These are phyloP conservation scores for Panaeolus papilionaceus DNA, from an alignment of 768 basidiomycete species.

Conservation along the genomic window DNA sequence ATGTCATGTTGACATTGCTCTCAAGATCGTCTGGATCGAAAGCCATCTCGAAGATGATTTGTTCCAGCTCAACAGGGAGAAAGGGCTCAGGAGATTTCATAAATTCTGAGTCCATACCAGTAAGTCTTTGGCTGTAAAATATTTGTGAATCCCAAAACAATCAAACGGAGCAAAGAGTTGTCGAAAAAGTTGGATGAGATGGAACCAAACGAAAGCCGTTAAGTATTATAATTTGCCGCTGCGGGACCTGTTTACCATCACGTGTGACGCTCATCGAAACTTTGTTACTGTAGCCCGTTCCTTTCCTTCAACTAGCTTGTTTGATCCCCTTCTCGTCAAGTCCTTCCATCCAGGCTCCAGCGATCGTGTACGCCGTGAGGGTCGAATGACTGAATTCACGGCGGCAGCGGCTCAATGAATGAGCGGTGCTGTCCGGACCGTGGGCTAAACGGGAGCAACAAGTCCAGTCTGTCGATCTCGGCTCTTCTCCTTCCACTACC, in stretches of 20 bases:
- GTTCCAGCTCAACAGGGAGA: neutral
- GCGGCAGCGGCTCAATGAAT: neutral
- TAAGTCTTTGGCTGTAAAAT: no score
- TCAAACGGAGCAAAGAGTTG: no score
- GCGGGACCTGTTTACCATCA: no score
- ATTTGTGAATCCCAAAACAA: no score
- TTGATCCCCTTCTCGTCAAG: constrained; percentile 87
- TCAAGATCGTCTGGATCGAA: neutral
- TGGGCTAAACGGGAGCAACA: constrained; percentile 8
- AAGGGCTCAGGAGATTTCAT: neutral
- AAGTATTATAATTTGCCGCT: no score
- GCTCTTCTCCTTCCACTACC: constrained; percentile 29
- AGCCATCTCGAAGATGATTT: neutral
- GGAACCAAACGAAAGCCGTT: no score
- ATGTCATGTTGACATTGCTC: neutral
- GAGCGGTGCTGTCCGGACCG: constrained; percentile 11
- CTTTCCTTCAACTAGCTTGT: constrained; percentile 76
- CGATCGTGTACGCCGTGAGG: constrained; percentile 91
- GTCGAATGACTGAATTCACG: constrained; percentile 83
- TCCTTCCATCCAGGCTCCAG: constrained; percentile 81
- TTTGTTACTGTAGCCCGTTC: constrained; percentile 26
- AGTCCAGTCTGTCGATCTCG: constrained; percentile 2
- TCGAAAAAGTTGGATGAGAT: no score
- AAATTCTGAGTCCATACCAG: no score
- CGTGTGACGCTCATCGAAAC: no score